A percentile compares a stretch with the other conserved stretches of the same genome.
These are phyloP conservation scores for Amesomyces nigricolor DNA, from an alignment of 2,329 filamentous ascomycete genomes.

Conservation along the genomic window DNA sequence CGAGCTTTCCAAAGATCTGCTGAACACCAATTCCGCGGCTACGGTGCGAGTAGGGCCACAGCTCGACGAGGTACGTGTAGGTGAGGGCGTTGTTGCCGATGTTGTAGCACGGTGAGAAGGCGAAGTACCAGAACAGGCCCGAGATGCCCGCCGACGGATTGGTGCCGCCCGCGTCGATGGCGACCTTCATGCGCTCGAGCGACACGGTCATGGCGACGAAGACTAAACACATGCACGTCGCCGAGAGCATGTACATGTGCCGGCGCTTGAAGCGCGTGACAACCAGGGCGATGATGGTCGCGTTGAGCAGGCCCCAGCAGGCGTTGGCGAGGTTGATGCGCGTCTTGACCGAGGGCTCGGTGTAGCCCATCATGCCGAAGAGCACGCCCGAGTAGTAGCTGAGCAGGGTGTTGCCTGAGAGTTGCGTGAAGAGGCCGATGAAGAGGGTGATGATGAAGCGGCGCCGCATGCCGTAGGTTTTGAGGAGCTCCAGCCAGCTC, in stretches of 20 bases:
- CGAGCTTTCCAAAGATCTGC: slow-evolving; percentile 6
- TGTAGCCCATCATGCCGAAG: slow-evolving; percentile 4
- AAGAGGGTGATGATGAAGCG: slow-evolving; percentile 42
- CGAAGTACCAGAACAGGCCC: slow-evolving; percentile 52
- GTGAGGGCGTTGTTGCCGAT: slow-evolving; percentile 60
- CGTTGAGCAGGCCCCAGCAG: slow-evolving; percentile 40
- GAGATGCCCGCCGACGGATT: slow-evolving; percentile 34
- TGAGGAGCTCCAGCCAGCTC: slow-evolving; percentile 39
- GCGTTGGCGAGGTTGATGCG: slow-evolving; percentile 40
- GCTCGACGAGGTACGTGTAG: slow-evolving; percentile 39
- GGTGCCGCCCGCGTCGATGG: slow-evolving; percentile 1
- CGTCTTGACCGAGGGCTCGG: background rate
- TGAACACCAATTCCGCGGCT: slow-evolving; percentile 3
- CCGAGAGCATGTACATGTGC: slow-evolving; percentile 37
- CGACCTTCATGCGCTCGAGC: slow-evolving; percentile 20
- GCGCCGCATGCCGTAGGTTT: slow-evolving; percentile 29
- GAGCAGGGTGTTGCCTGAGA: slow-evolving; percentile 32
- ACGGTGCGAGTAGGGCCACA: slow-evolving; percentile 8
- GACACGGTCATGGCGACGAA: slow-evolving; percentile 35
- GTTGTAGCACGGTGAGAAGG: slow-evolving; percentile 55
- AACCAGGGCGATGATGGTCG: slow-evolving; percentile 37
- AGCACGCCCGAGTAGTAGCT: slow-evolving; percentile 8
- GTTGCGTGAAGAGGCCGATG: slow-evolving; percentile 48
- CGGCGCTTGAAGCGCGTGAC: slow-evolving; percentile 41
- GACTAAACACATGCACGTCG: slow-evolving; percentile 42